Evolutionary conservation across 108 stramenopile species (phyloP).

Genomic region (Schizochytrium sp.): DNA sequence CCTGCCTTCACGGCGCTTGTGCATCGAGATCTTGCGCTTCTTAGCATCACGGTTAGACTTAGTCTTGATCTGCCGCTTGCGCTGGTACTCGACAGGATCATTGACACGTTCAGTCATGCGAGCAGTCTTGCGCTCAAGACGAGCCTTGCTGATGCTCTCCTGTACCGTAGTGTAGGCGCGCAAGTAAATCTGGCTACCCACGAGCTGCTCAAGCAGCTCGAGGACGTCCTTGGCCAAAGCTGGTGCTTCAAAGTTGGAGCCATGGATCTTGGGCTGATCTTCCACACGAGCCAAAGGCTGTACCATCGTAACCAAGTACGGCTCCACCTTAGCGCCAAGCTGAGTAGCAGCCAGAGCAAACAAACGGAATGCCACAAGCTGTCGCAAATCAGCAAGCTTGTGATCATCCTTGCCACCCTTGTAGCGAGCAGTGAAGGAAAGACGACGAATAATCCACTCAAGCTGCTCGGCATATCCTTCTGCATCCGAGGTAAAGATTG

Average conservation of each 20-base stretch:
- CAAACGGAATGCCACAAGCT: slow-evolving; percentile 43
- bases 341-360: slow-evolving; percentile 41
- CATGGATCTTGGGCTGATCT: neutral
- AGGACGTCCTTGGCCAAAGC: neutral
- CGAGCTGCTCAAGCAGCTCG: slow-evolving; percentile 46
- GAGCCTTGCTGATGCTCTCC: neutral
- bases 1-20: neutral
- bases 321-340: neutral
- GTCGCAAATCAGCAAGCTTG: neutral
- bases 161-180: slow-evolving; percentile 49
- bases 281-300: slow-evolving; percentile 6
- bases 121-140: slow-evolving; percentile 5
- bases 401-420: slow-evolving; percentile 19
- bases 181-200: slow-evolving; percentile 4
- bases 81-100: slow-evolving; percentile 21
- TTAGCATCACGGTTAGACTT: neutral
- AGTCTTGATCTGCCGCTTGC: slow-evolving; percentile 7
- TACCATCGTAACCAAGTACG: slow-evolving; percentile 1
- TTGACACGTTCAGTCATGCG: slow-evolving; percentile 14
- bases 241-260: slow-evolving; percentile 10
- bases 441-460: slow-evolving; percentile 16
- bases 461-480: slow-evolving; percentile 6
- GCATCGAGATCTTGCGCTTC: slow-evolving; percentile 48
- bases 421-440: slow-evolving; percentile 41
- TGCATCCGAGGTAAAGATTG: neutral